phyloP scores from a whole-genome alignment of 1,139 yeast species.

The Cylindricascospora bacillispora region DNA sequence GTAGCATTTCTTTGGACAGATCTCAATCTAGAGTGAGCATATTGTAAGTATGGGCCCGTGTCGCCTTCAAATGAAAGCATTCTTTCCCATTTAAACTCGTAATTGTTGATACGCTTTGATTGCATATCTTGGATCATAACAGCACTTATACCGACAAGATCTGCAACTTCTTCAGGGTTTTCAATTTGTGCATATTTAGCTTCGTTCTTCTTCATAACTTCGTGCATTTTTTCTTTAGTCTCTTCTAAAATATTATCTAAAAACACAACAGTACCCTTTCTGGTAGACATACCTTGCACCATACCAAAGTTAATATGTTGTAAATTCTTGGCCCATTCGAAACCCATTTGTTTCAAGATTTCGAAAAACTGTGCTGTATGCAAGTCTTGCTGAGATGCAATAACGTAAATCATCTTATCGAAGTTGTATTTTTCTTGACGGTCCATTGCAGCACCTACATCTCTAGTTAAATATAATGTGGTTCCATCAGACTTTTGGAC shows the following conservation, averaged over 20 bases:
- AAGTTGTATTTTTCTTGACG: conserved; percentile 77
- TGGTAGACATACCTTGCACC: conserved; percentile 98
- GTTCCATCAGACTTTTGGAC: conserved; percentile 96
- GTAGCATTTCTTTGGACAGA: conserved; percentile 83
- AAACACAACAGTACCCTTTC: conserved; percentile 97
- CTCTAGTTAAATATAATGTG: conserved; percentile 87
- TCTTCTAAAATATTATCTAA: conserved; percentile 88
- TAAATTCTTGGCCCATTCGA: conserved; percentile 71
- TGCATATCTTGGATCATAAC: conserved; percentile 99
- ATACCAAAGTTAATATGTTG: conserved; percentile 90
- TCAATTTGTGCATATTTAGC: conserved; percentile 87
- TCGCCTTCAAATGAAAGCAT: conserved; percentile 98
- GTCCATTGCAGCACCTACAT: conserved; percentile 91
- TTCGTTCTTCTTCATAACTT: conserved; percentile 89
- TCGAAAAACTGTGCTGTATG: conserved; percentile 92
- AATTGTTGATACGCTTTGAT: conserved; percentile 91
- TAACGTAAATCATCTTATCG: conserved; percentile 92
- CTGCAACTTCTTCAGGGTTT: conserved; percentile 92
- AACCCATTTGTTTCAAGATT: conserved; percentile 84
- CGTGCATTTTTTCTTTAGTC: conserved; percentile 92
- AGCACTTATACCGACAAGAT: conserved; percentile 90
- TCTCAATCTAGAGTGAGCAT: conserved; percentile 94
- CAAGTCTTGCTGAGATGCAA: conserved; percentile 93
- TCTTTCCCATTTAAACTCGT: conserved; percentile 96
- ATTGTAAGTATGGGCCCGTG: conserved; percentile 97